phyloP scores from a whole-genome alignment of 306 rosid species.

The Vigna trinervia region DNA sequence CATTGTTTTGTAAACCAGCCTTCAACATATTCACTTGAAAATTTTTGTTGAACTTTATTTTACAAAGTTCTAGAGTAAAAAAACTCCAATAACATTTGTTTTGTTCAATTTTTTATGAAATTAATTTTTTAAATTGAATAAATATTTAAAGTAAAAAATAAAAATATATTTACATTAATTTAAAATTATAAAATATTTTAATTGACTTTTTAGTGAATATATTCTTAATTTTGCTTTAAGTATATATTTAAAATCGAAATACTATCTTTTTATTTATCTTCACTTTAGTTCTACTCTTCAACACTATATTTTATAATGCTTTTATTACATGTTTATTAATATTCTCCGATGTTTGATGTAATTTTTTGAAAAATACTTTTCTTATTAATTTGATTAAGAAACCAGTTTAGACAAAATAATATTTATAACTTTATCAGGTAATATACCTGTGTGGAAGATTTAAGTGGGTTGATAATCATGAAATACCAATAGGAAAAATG shows the following conservation, averaged over 20 bases:
- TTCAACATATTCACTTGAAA: neutral
- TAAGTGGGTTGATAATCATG: neutral
- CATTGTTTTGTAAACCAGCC: no score
- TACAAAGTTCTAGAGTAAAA: neutral
- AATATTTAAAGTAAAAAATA: neutral
- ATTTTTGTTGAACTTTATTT: neutral
- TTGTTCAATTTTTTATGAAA: neutral
- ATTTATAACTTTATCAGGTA: neutral
- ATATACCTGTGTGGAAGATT: neutral
- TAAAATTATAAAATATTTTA: neutral
- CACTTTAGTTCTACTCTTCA: neutral
- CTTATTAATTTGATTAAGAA: neutral
- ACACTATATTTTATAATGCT: neutral
- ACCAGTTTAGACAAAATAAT: neutral
- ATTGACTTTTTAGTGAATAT: neutral
- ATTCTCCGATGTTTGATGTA: neutral
- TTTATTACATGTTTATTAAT: neutral
- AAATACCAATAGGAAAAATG: neutral
- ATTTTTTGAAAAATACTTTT: neutral
- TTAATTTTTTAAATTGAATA: neutral
- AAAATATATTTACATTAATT: neutral
- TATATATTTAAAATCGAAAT: neutral
- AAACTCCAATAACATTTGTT: neutral
- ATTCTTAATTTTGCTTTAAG: neutral
- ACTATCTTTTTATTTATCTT: neutral